phyloP scores from a whole-genome alignment of 768 basidiomycete species.

The Lentinus tigrinus region DNA sequence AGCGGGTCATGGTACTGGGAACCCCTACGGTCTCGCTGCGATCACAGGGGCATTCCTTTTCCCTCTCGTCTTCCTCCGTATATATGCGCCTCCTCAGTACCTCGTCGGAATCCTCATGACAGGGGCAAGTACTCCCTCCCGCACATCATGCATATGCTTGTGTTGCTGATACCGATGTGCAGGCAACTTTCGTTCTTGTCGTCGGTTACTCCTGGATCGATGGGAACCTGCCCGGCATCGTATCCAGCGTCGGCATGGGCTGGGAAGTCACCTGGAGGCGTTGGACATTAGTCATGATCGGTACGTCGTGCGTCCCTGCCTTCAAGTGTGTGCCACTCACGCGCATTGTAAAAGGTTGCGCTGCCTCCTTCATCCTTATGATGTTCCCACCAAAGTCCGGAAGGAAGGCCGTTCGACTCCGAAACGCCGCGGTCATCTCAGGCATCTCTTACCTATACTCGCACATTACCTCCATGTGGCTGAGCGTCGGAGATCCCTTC shows the following conservation, averaged over 20 bases:
- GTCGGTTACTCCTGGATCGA: constrained; percentile 62
- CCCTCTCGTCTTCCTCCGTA: constrained; percentile 48
- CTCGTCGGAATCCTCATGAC: constrained; percentile 37
- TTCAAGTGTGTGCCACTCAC: background rate
- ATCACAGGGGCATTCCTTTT: constrained; percentile 45
- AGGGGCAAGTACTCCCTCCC: constrained; percentile 31
- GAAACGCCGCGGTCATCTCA: constrained; percentile 41
- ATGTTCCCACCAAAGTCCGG: constrained; percentile 51
- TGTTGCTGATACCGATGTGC: background rate
- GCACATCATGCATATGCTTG: background rate
- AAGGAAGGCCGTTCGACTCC: constrained; percentile 44
- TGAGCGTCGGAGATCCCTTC: constrained; percentile 20
- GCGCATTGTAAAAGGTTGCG: constrained; percentile 34
- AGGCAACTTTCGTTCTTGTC: constrained; percentile 45
- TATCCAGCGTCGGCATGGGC: constrained; percentile 51
- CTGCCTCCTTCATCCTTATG: constrained; percentile 53
- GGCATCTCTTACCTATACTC: constrained; percentile 43
- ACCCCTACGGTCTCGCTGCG: constrained; percentile 52
- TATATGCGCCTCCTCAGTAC: constrained; percentile 43
- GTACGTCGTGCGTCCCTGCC: constrained; percentile 25
- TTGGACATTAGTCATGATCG: constrained; percentile 49
- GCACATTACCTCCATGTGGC: constrained; percentile 43
- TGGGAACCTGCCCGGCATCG: constrained; percentile 39
- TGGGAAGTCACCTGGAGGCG: constrained; percentile 53
- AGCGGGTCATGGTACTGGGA: constrained; percentile 46